These are phyloP conservation scores for Metschnikowia shivogae DNA, from an alignment of 805 yeast species.

Conservation along the genomic window DNA sequence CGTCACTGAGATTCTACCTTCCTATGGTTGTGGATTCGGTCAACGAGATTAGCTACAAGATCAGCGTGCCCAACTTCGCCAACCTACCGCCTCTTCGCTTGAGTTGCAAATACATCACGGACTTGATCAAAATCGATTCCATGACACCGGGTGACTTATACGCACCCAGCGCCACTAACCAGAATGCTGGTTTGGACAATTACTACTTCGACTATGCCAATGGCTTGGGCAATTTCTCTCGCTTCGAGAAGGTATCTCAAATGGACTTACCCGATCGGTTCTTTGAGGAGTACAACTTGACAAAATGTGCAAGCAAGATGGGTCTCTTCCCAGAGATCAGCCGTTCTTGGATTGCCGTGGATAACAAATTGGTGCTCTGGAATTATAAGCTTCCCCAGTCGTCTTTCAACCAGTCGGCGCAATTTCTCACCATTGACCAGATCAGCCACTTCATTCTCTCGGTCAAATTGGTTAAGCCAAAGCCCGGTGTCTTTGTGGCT, in stretches of 20 bases:
- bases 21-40: conserved; percentile 32
- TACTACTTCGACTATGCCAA: conserved; percentile 50
- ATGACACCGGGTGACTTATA: conserved; percentile 54
- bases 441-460: conserved; percentile 72
- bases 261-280: conserved; percentile 77
- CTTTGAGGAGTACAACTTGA: conserved; percentile 63
- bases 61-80: conserved; percentile 47
- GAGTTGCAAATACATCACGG: conserved; percentile 61
- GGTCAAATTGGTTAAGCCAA: conserved; percentile 77
- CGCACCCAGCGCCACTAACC: conserved; percentile 53
- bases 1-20: conserved; percentile 27
- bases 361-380: conserved; percentile 82
- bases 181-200: conserved; percentile 51
- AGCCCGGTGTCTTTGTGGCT: conserved; percentile 72
- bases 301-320: conserved; percentile 66
- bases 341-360: conserved; percentile 83
- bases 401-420: conserved; percentile 41
- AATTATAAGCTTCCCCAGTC: conserved; percentile 59
- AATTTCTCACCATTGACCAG: conserved; percentile 78
- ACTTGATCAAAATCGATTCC: conserved; percentile 55
- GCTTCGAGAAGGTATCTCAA: conserved; percentile 69
- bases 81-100: conserved; percentile 51
- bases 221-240: conserved; percentile 53
- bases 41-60: conserved; percentile 41
- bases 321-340: conserved; percentile 79